A percentile compares a stretch with the other conserved stretches of the same genome.
Evolutionary conservation across 352 stramenopile species (phyloP).

Genomic region (Phytophthora agathidicida): DNA sequence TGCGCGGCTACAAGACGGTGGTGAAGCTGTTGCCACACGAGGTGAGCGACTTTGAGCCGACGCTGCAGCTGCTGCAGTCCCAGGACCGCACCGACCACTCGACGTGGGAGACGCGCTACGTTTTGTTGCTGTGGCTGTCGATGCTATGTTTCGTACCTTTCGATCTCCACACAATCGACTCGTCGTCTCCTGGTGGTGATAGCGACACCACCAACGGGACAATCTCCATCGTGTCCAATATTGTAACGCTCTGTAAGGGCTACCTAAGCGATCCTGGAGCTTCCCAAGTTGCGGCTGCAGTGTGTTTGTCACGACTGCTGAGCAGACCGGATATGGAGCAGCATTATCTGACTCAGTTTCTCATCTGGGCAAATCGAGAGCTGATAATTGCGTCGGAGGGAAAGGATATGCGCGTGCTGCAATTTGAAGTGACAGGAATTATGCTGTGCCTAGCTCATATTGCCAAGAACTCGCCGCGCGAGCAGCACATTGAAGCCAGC

Average conservation of each 20-base stretch:
- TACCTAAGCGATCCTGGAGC: constrained; percentile 85
- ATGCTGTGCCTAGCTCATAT: constrained; percentile 84
- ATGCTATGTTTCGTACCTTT: constrained; percentile 99
- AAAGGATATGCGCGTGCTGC: constrained; percentile 50
- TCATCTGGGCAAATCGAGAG: constrained; percentile 86
- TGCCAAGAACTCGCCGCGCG: constrained; percentile 75
- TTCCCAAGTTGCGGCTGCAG: constrained; percentile 92
- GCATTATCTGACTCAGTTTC: constrained; percentile 90
- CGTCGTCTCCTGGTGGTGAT: constrained; percentile 49
- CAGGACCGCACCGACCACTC: constrained; percentile 86
- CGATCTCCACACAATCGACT: constrained; percentile 96
- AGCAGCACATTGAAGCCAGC: constrained; percentile 72
- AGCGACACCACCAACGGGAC: constrained; percentile 20
- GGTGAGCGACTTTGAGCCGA: constrained; percentile 95
- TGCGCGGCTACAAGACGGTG: constrained; percentile 96
- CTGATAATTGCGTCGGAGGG: constrained; percentile 40
- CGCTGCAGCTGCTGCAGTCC: constrained; percentile 87
- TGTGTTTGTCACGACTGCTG: constrained; percentile 95
- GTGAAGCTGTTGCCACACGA: constrained; percentile 96
- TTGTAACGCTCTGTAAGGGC: constrained; percentile 86
- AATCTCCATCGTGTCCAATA: constrained; percentile 76
- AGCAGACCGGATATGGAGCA: constrained; percentile 96
- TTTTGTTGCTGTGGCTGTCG: constrained; percentile 97
- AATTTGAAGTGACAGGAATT: constrained; percentile 85
- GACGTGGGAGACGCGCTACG: constrained; percentile 79